A percentile compares a stretch with the other conserved stretches of the same genome.
phyloP scores from a whole-genome alignment of 2,329 filamentous ascomycete genomes.

The Emydomyces testavorans region DNA sequence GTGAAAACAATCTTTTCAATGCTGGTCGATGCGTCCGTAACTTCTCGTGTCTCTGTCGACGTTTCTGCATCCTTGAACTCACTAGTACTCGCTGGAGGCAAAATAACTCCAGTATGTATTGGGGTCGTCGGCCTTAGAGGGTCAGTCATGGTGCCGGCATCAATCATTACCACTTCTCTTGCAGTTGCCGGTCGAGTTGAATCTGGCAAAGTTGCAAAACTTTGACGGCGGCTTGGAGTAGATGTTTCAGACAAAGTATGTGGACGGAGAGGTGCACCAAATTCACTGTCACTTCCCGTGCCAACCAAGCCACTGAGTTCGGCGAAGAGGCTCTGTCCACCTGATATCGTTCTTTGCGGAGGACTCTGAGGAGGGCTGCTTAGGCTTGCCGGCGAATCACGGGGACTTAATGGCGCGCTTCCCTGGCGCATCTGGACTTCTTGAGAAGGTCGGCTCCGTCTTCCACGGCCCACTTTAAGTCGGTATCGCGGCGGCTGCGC shows the following conservation, averaged over 20 bases:
- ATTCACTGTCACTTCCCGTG: slow-evolving; percentile 59
- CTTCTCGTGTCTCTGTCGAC: neutral
- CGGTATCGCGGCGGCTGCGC: slow-evolving; percentile 57
- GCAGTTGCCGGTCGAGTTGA: slow-evolving; percentile 20
- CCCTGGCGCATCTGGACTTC: slow-evolving; percentile 34
- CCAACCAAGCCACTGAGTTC: slow-evolving; percentile 71
- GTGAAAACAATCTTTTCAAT: slow-evolving; percentile 18
- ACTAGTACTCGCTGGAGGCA: neutral
- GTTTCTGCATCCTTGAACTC: slow-evolving; percentile 5
- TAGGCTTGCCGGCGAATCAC: slow-evolving; percentile 44
- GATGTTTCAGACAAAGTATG: slow-evolving; percentile 29
- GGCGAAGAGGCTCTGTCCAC: slow-evolving; percentile 73
- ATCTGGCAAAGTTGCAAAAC: slow-evolving; percentile 26
- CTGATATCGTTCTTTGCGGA: slow-evolving; percentile 34
- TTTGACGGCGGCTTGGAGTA: slow-evolving; percentile 27
- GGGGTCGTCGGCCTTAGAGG: slow-evolving; percentile 20
- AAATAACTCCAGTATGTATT: neutral
- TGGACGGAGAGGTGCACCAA: slow-evolving; percentile 30
- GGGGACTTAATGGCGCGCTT: slow-evolving; percentile 32
- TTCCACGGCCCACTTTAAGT: slow-evolving; percentile 56
- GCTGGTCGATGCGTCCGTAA: slow-evolving; percentile 8
- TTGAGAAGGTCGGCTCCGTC: slow-evolving; percentile 44
- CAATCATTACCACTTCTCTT: slow-evolving; percentile 41
- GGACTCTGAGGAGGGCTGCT: slow-evolving; percentile 28
- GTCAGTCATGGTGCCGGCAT: slow-evolving; percentile 53